These are phyloP conservation scores for Pichia sp. DNA, from an alignment of 1,139 yeast species.

Conservation along the genomic window DNA sequence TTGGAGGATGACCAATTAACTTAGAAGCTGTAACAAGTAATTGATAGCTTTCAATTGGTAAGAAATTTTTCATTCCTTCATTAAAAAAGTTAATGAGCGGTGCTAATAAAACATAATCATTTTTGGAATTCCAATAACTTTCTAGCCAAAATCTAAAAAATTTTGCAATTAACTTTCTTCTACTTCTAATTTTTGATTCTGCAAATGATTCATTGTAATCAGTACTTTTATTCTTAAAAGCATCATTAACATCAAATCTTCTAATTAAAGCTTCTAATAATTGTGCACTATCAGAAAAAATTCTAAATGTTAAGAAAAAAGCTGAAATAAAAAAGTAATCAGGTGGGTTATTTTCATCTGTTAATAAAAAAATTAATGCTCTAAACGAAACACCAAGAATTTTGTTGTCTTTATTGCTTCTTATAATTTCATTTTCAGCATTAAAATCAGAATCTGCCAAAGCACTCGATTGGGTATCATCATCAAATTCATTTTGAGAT, in stretches of 20 bases:
- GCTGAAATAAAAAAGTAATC: slow-evolving; percentile 68
- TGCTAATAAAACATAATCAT: slow-evolving; percentile 57
- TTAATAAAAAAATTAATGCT: slow-evolving; percentile 63
- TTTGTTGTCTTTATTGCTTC: slow-evolving; percentile 30
- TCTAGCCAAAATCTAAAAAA: slow-evolving; percentile 81
- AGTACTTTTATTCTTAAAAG: slow-evolving; percentile 26
- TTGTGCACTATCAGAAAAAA: slow-evolving; percentile 65
- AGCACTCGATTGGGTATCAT: background rate
- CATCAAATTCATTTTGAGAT: slow-evolving; percentile 21
- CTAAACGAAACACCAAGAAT: slow-evolving; percentile 75
- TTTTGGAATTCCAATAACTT: slow-evolving; percentile 67
- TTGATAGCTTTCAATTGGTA: slow-evolving; percentile 60
- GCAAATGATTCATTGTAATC: slow-evolving; percentile 35
- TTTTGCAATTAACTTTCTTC: slow-evolving; percentile 62
- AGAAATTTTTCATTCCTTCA: slow-evolving; percentile 51
- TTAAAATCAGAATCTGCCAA: slow-evolving; percentile 17
- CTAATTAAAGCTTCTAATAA: slow-evolving; percentile 63
- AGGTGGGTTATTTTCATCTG: slow-evolving; percentile 66
- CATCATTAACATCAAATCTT: slow-evolving; percentile 53
- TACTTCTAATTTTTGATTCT: slow-evolving; percentile 50
- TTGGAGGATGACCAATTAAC: slow-evolving; percentile 34
- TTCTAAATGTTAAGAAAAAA: slow-evolving; percentile 74
- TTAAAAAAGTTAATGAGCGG: slow-evolving; percentile 72
- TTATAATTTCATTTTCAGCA: slow-evolving; percentile 41
- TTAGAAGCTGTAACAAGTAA: slow-evolving; percentile 58